phyloP scores from a whole-genome alignment of 164 flowering plant species.

The Euptelea pleiosperma region DNA sequence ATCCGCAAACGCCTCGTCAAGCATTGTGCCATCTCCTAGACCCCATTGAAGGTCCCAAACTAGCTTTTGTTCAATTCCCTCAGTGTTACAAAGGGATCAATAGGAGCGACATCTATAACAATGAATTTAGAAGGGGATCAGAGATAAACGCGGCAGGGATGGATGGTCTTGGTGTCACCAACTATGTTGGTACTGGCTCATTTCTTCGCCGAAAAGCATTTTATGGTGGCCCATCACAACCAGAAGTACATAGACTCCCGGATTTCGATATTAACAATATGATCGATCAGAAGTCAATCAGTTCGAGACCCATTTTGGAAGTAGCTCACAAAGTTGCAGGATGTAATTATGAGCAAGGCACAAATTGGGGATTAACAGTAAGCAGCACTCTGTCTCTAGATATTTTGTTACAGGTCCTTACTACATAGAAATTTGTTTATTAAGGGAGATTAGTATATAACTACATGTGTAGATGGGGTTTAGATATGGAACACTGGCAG shows the following conservation, averaged over 20 bases:
- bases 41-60: conserved; percentile 15
- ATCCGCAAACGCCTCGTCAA: conserved; percentile 45
- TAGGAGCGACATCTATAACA: conserved; percentile 43
- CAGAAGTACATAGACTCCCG: conserved; percentile 18
- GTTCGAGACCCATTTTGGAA: conserved; percentile 12
- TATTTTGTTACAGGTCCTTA: background rate
- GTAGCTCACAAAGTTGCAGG: conserved; percentile 45
- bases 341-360: conserved; percentile 46
- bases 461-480: conserved; percentile 45
- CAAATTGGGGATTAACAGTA: conserved; percentile 59
- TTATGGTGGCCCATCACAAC: conserved; percentile 38
- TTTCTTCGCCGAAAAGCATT: conserved; percentile 47
- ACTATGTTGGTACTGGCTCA: conserved; percentile 50
- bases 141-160: conserved; percentile 37
- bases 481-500: conserved; percentile 65
- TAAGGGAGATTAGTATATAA: background rate
- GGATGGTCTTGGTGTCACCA: conserved; percentile 41
- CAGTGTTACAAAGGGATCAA: conserved; percentile 45
- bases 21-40: conserved; percentile 53
- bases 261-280: conserved; percentile 21
- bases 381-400: background rate
- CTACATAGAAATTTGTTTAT: no score
- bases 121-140: conserved; percentile 28
- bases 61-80: conserved; percentile 64
- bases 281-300: conserved; percentile 21